Conservation (phyloP, 208 protist genomes). For the Angomonas deanei region DNA sequence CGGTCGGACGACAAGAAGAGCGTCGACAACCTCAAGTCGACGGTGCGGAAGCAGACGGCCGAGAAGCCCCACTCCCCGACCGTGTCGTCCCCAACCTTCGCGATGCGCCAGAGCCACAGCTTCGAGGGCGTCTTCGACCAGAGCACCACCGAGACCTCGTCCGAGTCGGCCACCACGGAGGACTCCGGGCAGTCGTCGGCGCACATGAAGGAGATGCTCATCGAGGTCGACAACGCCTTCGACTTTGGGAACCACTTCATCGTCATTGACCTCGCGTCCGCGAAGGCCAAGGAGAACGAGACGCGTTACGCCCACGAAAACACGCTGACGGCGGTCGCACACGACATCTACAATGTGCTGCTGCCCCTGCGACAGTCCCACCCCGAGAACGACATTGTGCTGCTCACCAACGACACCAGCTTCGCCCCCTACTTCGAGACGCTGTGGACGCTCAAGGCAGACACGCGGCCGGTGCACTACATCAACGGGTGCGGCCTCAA, state of each 20-base stretch:
- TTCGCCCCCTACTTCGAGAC: slow-evolving; percentile 71
- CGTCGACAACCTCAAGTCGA: background rate
- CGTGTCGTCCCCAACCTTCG: no score
- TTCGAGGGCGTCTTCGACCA: no score
- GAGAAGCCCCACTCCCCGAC: background rate
- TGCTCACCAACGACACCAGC: slow-evolving; percentile 68
- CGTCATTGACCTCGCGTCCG: slow-evolving; percentile 67
- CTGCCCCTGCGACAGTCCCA: slow-evolving; percentile 53
- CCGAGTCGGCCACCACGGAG: slow-evolving; percentile 1
- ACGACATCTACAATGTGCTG: slow-evolving; percentile 63
- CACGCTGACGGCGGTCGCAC: slow-evolving; percentile 41
- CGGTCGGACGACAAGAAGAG: background rate
- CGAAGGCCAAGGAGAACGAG: slow-evolving; percentile 48
- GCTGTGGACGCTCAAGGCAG: slow-evolving; percentile 30
- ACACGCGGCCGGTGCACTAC: slow-evolving; percentile 45
- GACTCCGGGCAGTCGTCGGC: background rate
- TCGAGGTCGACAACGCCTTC: slow-evolving; percentile 49
- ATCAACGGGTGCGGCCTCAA: slow-evolving; percentile 74
- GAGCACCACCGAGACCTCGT: slow-evolving; percentile 11
- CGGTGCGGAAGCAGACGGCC: background rate
- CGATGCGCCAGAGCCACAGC: no score
- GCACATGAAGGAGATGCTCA: slow-evolving; percentile 9
- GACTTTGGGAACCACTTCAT: slow-evolving; percentile 76
- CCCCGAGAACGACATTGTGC: slow-evolving; percentile 63
- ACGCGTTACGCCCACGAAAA: slow-evolving; percentile 57